Evolutionary conservation across 1,284 basidiomycete genomes (phyloP), one percentile per base, ranked within the genome.

Genomic region (Naganishia sp.): DNA sequence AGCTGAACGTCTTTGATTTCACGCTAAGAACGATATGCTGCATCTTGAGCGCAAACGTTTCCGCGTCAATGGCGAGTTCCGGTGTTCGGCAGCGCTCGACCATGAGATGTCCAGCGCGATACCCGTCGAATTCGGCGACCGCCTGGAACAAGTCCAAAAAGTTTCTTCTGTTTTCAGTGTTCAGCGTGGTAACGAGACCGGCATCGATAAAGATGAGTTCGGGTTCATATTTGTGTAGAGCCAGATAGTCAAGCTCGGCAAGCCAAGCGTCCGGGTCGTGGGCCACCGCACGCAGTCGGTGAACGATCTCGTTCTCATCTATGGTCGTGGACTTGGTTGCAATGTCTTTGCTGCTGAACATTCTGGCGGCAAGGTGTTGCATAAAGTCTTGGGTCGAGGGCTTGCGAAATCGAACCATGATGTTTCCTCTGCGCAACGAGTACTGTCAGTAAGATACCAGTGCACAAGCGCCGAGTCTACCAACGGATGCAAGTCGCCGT

Each of bases 181-280:
- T 86, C 46, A 99, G 86, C 0, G 89, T 89, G 1, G 93, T 97
- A 46, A 96, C 88, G 13, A 99, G 85, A 0, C 96, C 96, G 0
- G 95, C 92, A 76, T 99, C 96, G 72, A 99, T 90, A 78, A 99
- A 92, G 49, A 99, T 88, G 54, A 99, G 84, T 78, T 98, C 94
- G 1, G 96, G 94, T 54, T 92, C 85, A 77, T 92, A 98, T 0
- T 95, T 94, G 55, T 87, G 81, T 0, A 80, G 74, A 56, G 87
- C 82, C 18, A 98, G 83, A 13, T 80, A 71, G 1, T 85, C 81
- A 16, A 99, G 84, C 72, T 89, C 87, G 6, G 82, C 79, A 18
- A 84, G 82, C 94, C 94, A 99, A 13, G 83, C 83, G 6, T 82
- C 76, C 4, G 86, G 86, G 59, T 86, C 83, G 68, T 86, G 72